Conservation (phyloP, 2,329 filamentous ascomycete genomes). For the Davidsoniella virescens region DNA sequence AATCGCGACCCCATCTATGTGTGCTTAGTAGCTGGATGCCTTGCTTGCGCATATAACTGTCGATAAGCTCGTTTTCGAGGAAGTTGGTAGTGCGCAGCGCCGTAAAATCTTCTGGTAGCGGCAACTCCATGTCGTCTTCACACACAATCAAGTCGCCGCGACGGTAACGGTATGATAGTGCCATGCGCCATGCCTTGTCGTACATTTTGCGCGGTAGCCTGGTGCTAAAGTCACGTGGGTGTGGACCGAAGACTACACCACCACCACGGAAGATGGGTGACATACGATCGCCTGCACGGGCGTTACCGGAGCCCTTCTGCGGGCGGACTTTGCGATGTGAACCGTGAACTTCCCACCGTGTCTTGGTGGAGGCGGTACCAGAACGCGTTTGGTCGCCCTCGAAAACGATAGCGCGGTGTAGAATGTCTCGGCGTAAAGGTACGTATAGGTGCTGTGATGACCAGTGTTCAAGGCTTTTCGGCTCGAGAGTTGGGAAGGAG, state of each 20-base stretch:
- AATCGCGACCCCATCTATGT: constrained; percentile 51
- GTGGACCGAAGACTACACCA: constrained; percentile 78
- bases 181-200: constrained; percentile 87
- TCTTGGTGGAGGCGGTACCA: constrained; percentile 74
- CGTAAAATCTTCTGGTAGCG: constrained; percentile 33
- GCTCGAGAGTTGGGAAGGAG: constrained; percentile 78
- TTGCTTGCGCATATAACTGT: constrained; percentile 44
- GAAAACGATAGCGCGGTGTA: constrained; percentile 82
- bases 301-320: constrained; percentile 73
- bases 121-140: constrained; percentile 59
- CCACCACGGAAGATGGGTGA: constrained; percentile 71
- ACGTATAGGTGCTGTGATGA: constrained; percentile 69
- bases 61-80: constrained; percentile 22
- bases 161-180: constrained; percentile 78
- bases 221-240: constrained; percentile 80
- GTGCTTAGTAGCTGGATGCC: constrained; percentile 50
- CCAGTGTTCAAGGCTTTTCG: constrained; percentile 60
- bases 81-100: constrained; percentile 20
- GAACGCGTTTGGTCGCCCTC: constrained; percentile 80
- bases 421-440: constrained; percentile 75
- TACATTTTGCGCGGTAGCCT: constrained; percentile 77
- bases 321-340: constrained; percentile 65
- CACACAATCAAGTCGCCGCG: constrained; percentile 77
- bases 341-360: constrained; percentile 66
- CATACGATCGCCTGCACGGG: constrained; percentile 67